Evolutionary conservation across 2,329 filamentous ascomycete species (phyloP).

Genomic region (Ophiostoma quercus): DNA sequence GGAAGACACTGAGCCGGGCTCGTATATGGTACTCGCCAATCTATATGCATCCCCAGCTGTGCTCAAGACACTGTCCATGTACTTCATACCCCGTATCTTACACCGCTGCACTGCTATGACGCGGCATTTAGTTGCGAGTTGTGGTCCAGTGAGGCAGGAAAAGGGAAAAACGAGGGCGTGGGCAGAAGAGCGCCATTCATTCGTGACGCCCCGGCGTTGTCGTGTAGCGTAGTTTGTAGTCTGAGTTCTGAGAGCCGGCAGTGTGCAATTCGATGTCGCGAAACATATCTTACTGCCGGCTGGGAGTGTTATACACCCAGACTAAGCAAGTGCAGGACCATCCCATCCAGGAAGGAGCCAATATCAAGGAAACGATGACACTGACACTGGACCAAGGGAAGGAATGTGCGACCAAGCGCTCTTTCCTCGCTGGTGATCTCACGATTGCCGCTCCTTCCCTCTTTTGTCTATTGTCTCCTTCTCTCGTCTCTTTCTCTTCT

Average conservation of each 20-base stretch:
- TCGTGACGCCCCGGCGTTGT: constrained; percentile 15
- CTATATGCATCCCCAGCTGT: constrained; percentile 3
- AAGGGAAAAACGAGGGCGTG: constrained; percentile 13
- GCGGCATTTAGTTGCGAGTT: constrained; percentile 17
- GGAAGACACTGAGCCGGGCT: background rate
- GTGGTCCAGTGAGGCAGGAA: background rate
- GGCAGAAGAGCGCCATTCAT: constrained; percentile 19
- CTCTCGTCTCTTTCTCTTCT: too few species aligned
- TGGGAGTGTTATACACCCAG: background rate
- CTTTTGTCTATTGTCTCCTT: background rate
- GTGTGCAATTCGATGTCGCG: background rate
- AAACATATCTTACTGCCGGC: background rate
- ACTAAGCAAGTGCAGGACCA: background rate
- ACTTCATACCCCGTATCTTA: constrained; percentile 4
- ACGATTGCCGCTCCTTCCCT: background rate
- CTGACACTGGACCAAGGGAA: constrained; percentile 1
- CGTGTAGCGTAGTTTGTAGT: background rate
- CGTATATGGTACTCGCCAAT: constrained; percentile 2
- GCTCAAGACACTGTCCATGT: background rate
- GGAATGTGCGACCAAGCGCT: constrained; percentile 9
- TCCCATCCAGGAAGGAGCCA: background rate
- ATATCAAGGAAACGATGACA: background rate
- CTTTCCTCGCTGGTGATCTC: background rate
- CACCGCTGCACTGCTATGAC: constrained; percentile 16
- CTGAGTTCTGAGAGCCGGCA: background rate